Evolutionary conservation across 140 eudicot genomes (phyloP), one percentile per base, ranked within the genome.

Genomic region (Flaveria floridana): DNA sequence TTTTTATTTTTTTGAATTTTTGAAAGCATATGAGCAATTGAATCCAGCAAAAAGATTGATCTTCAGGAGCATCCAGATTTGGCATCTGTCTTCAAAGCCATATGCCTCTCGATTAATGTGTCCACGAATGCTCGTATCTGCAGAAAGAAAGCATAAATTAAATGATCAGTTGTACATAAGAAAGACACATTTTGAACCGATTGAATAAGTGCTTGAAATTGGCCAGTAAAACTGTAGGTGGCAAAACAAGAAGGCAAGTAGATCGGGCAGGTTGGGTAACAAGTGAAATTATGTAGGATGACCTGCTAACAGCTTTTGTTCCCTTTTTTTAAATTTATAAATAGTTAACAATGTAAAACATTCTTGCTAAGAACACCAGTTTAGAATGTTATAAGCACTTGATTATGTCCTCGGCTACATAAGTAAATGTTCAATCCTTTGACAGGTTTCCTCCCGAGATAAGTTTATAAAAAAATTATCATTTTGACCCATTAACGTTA

Each of bases 61-160:
- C 80, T 61, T 81, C 70, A 81, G 14, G 78, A 71, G 64, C 84
- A 76, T 85, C 85, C 87, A 10, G 91, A 82, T 78, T 87, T 91
- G 26, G 65, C 78, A 50, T 74, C 90, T 51, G 84, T 79, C 83
- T 87, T 88, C 76, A 7, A 61, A 39, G 86, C 77, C 95, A 88
- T 87, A 84, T 91, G 96, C 76, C 95, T 87, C 81, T 95, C 99
- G 47, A 95, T 88, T 85, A 95, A 78, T 80, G 13, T 84, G 90
- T 95, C 99, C 85, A 95, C 99, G 71, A 91, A 91, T 10, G 96
- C 97, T 37, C 99, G 92, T 74, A 95, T 95, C 99, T 95, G 89
- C 81, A 80, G 44, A 42, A 78, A 73, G 7, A 65, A 65, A 46
- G 34, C 14, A 21, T 5, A 76, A 30, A 26, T 34, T 21, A 20